Percentiles rank a stretch among this genome's conserved stretches.
Conservation (phyloP, 2,329 filamentous ascomycete genomes). For the Hirsutella thompsonii region DNA sequence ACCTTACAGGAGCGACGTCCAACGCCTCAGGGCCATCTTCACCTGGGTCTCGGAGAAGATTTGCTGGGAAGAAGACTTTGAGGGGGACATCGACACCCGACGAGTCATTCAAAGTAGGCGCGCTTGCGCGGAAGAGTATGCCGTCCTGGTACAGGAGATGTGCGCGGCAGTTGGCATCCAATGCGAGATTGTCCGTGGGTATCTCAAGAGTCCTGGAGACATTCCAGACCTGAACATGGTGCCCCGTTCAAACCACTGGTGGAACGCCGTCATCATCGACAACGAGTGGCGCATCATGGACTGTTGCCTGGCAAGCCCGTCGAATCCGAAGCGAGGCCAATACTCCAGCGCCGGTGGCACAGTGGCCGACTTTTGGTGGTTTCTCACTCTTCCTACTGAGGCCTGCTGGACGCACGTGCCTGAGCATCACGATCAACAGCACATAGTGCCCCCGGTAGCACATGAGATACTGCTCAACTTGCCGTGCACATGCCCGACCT, state of each 20-base stretch:
- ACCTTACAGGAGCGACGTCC: slow-evolving; percentile 87
- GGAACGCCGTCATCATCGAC: slow-evolving; percentile 90
- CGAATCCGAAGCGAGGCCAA: slow-evolving; percentile 64
- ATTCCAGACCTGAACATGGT: slow-evolving; percentile 66
- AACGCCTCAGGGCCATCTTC: slow-evolving; percentile 86
- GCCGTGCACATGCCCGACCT: slow-evolving; percentile 74
- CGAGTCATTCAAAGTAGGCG: slow-evolving; percentile 74
- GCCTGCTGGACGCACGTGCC: slow-evolving; percentile 95
- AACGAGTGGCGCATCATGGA: slow-evolving; percentile 96
- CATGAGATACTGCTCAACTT: slow-evolving; percentile 78
- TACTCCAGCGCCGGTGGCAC: slow-evolving; percentile 64
- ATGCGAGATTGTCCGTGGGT: slow-evolving; percentile 78
- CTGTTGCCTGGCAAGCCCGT: slow-evolving; percentile 81
- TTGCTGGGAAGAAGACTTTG: slow-evolving; percentile 88
- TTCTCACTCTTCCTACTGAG: slow-evolving; percentile 77
- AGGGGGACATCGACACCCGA: slow-evolving; percentile 70
- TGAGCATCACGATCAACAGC: slow-evolving; percentile 76
- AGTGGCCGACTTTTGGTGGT: slow-evolving; percentile 80
- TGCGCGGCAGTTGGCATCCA: slow-evolving; percentile 79
- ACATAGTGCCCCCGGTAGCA: slow-evolving; percentile 78
- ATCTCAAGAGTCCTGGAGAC: slow-evolving; percentile 83
- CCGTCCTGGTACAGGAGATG: slow-evolving; percentile 83
- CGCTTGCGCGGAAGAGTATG: slow-evolving; percentile 81
- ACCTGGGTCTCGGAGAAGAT: slow-evolving; percentile 96
- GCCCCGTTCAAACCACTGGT: slow-evolving; percentile 90